Percentiles rank a stretch among this genome's conserved stretches.
phyloP scores from a whole-genome alignment of 257 asterid genomes.

The Datura wrightii region DNA sequence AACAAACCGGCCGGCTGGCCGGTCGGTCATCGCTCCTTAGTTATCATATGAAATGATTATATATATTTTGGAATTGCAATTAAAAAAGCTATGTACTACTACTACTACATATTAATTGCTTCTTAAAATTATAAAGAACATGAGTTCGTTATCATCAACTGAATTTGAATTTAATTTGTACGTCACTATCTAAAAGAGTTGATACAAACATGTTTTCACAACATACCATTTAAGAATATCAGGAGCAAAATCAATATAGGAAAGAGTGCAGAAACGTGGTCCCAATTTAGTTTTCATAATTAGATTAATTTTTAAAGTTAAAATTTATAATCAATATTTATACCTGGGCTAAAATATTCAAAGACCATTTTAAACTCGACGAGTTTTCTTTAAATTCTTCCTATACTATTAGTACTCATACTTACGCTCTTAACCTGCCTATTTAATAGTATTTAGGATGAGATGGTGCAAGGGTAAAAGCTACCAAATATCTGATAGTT shows the following conservation, averaged over 20 bases:
- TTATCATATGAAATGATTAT: conserved; percentile 1
- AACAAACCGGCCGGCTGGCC: neutral
- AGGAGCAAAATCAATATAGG: conserved; percentile 51
- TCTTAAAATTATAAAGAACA: neutral
- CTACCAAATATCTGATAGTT: no score
- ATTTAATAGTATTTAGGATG: no score
- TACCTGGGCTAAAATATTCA: no score
- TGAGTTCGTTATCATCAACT: conserved; percentile 29
- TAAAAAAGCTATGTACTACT: neutral
- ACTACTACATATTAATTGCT: neutral
- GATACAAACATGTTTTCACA: conserved; percentile 31
- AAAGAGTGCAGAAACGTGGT: conserved; percentile 48
- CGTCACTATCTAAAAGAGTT: conserved; percentile 44
- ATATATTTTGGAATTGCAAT: neutral
- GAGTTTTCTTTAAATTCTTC: no score
- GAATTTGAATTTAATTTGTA: conserved; percentile 21
- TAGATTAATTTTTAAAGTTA: no score
- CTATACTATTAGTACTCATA: no score
- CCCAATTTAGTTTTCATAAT: neutral
- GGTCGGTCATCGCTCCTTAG: neutral
- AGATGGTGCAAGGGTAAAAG: no score
- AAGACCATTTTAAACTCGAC: no score
- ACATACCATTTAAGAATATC: conserved; percentile 36
- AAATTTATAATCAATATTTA: no score
- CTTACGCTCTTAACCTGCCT: no score